Evolutionary conservation across 1,284 basidiomycete genomes (phyloP), one percentile per base, ranked within the genome.

Genomic region (Coriolopsis trogii): DNA sequence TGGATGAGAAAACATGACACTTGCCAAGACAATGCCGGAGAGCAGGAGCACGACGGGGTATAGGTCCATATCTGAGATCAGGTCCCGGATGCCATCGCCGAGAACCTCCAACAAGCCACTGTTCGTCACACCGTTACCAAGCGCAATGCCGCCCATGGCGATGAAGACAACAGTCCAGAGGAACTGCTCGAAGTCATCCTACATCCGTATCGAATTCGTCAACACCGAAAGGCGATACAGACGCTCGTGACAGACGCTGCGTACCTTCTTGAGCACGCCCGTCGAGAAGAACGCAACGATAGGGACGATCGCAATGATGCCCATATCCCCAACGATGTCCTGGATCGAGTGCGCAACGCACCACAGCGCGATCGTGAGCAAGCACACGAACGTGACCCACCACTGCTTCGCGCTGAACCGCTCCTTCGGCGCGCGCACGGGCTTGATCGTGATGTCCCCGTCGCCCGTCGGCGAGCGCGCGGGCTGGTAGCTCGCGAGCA

Each of bases 61-160:
- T 9, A 95, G 73, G 1, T 80, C 76, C 53, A 89, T 76, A 1
- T 87, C 94, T 2, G 84, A 70, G 15, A 98, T 86, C 23, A 89
- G 64, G 6, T 74, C 66, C 40, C 89, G 82, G 49, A 98, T 88
- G 15, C 84, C 66, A 0, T 69, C 69, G 62, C 94, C 92, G 71
- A 95, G 78, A 29, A 89, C 81, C 28, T 86, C 84, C 26, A 98
- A 78, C 33, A 99, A 76, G 0, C 97, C 96, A 34, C 93, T 96
- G 2, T 91, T 89, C 16, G 87, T 82, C 3, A 99, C 96, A 2
- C 94, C 95, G 67, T 98, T 93, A 41, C 96, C 97, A 3, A 98
- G 82, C 0, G 95, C 93, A 45, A 98, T 96, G 29, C 97, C 96
- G 16, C 97, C 96, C 96, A 99, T 99, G n/a, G 94, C 94, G 46